These are phyloP conservation scores for Spizellomyces sp. DNA, from an alignment of 192 early-diverging fungal genomes.

Conservation along the genomic window DNA sequence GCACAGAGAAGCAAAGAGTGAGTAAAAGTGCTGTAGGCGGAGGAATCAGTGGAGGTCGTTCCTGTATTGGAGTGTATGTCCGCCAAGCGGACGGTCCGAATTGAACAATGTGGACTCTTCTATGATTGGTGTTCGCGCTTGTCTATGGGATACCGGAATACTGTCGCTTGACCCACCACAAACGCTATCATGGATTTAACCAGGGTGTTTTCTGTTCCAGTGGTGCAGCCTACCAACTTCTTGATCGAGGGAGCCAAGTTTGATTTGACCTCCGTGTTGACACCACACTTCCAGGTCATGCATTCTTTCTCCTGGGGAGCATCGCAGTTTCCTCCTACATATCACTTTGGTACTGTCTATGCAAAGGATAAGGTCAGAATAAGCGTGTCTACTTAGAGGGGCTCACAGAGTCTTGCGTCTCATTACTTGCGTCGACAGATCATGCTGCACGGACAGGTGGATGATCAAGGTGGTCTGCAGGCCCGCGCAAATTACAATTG, in stretches of 20 bases:
- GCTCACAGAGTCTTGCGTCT: neutral
- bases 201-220: slow-evolving; percentile 37
- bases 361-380: slow-evolving; percentile 67
- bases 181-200: slow-evolving; percentile 5
- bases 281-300: slow-evolving; percentile 91
- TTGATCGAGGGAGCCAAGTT: slow-evolving; percentile 94
- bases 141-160: neutral
- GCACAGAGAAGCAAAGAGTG: slow-evolving; percentile 81
- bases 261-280: slow-evolving; percentile 90
- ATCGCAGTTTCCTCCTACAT: slow-evolving; percentile 72
- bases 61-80: no score
- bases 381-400: no score
- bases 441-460: slow-evolving; percentile 91
- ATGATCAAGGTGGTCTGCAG: slow-evolving; percentile 85
- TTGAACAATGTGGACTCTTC: no score
- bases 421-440: slow-evolving; percentile 49
- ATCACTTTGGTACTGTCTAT: slow-evolving; percentile 91
- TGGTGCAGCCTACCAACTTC: slow-evolving; percentile 80
- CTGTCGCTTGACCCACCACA: neutral
- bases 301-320: slow-evolving; percentile 91
- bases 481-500: slow-evolving; percentile 83
- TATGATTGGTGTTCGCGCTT: slow-evolving; percentile 4
- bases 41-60: neutral
- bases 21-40: neutral
- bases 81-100: no score